Base-by-base conservation (phyloP, 2,329 filamentous ascomycete species). In the Sarocladiaceae sp. region DNA sequence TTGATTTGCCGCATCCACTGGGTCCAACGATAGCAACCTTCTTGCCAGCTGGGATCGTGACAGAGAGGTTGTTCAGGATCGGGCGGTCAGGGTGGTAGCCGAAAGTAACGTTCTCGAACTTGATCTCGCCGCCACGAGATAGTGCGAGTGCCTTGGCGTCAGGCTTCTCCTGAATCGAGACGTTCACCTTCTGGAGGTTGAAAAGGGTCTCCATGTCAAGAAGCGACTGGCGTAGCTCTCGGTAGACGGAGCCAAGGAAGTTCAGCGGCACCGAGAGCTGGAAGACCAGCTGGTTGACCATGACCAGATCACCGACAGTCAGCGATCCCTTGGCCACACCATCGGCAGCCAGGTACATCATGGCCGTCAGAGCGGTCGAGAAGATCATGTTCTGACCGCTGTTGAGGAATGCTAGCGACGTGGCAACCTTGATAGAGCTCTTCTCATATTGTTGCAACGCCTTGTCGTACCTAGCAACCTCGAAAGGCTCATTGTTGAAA, bases 161-260 rank as follows among this genome's bases (percentile, higher is more conserved):
- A 2, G 83, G 77, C 44, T 78, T 74, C 55, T 98, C 90, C 55
- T 80, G 82, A 59, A 98, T 85, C 29, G 78, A 80, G 11, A 96
- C 83, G 53, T 97, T 95, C 59, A 97, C 91, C 62, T 95, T 97
- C 64, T 98, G 93, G 24, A 98, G 74, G 62, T 88, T 95, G 73
- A 98, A 98, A 5, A 98, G 76, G 0, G 93, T 97, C 66, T 97
- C 93, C 93, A 98, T 98, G 61, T 98, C 94, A 26, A 98, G 73
- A 34, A 98, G 73, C 18, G 88, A 95, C 67, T 98, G 93, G 45
- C 93, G 79, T 44, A 98, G 76, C 67, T 98, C 93, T 54, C 93
- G 85, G 62, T 98, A 98, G 11, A 98, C 91, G 12, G 89, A 95
- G n/a, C 93, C 93, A 3, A 98, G 73, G 65, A 98, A 98, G 72